Conservation (phyloP, 805 yeast species). For the Sugiyamaella valdiviana region DNA sequence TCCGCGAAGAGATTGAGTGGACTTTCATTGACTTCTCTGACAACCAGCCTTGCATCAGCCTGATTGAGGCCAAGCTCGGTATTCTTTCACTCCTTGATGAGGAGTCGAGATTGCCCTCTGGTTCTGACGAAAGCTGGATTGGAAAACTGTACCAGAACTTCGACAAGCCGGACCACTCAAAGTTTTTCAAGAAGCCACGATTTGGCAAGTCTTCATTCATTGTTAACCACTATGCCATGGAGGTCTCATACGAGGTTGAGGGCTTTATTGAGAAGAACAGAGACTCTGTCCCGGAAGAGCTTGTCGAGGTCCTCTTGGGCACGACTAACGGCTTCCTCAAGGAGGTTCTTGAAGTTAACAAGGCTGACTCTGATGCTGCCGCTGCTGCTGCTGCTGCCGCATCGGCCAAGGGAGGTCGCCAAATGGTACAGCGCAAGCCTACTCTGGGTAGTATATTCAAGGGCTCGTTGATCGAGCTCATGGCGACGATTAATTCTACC, state of each 20-base stretch:
- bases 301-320: constrained; percentile 71
- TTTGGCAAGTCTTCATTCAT: constrained; percentile 88
- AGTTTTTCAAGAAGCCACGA: constrained; percentile 85
- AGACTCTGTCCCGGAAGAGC: constrained; percentile 96
- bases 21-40: constrained; percentile 92
- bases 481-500: constrained; percentile 88
- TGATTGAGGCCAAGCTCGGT: constrained; percentile 86
- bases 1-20: constrained; percentile 92
- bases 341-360: constrained; percentile 51
- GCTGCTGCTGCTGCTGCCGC: constrained; percentile 40
- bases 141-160: constrained; percentile 83
- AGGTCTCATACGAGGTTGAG: constrained; percentile 84
- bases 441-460: constrained; percentile 94
- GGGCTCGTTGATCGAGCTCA: constrained; percentile 82
- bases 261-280: constrained; percentile 96
- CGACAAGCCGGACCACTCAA: constrained; percentile 66
- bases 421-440: constrained; percentile 64
- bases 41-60: constrained; percentile 91
- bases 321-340: constrained; percentile 61
- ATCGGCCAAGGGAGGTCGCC: constrained; percentile 37
- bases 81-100: constrained; percentile 84
- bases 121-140: constrained; percentile 87
- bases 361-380: constrained; percentile 42
- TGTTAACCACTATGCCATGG: constrained; percentile 90
- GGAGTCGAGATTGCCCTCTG: constrained; percentile 91